phyloP scores from a whole-genome alignment of 106 monocot genomes.

The Dendrobium catenatum region DNA sequence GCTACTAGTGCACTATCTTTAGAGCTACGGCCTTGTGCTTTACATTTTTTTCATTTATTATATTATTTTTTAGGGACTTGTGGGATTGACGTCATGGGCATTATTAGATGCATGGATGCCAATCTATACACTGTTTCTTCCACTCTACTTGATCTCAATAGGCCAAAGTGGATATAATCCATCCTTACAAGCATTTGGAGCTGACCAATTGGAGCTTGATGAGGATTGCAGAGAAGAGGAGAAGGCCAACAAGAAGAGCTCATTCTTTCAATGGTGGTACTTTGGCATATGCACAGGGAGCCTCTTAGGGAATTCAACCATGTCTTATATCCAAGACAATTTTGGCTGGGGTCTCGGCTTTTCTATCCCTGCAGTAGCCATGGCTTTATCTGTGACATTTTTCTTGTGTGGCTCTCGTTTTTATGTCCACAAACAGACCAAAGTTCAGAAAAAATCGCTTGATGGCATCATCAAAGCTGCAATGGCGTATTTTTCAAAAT shows the following conservation, averaged over 20 bases:
- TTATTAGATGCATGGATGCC: conserved; percentile 64
- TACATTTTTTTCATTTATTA: neutral
- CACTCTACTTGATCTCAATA: conserved; percentile 84
- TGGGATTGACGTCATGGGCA: conserved; percentile 68
- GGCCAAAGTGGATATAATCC: conserved; percentile 91
- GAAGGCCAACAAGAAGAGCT: conserved; percentile 37
- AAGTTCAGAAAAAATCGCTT: neutral
- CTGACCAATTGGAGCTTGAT: conserved; percentile 61
- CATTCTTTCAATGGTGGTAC: conserved; percentile 98
- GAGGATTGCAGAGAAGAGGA: conserved; percentile 38
- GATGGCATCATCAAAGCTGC: conserved; percentile 24
- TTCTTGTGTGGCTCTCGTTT: conserved; percentile 46
- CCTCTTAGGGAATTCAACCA: conserved; percentile 69
- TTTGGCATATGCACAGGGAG: conserved; percentile 88
- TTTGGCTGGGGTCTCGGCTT: conserved; percentile 79
- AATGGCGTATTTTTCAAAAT: conserved; percentile 14
- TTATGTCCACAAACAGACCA: conserved; percentile 33
- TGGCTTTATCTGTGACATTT: conserved; percentile 46
- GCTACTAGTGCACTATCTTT: too few species aligned
- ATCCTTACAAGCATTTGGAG: conserved; percentile 95
- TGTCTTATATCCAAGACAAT: conserved; percentile 86
- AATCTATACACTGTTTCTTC: conserved; percentile 49
- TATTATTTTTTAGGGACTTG: conserved; percentile 47
- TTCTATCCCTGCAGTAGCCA: conserved; percentile 57
- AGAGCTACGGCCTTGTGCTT: too few species aligned